Evolutionary conservation across 495 filamentous ascomycete genomes (phyloP), one percentile per base, ranked within the genome.

Genomic region (Penicillium alfredii): DNA sequence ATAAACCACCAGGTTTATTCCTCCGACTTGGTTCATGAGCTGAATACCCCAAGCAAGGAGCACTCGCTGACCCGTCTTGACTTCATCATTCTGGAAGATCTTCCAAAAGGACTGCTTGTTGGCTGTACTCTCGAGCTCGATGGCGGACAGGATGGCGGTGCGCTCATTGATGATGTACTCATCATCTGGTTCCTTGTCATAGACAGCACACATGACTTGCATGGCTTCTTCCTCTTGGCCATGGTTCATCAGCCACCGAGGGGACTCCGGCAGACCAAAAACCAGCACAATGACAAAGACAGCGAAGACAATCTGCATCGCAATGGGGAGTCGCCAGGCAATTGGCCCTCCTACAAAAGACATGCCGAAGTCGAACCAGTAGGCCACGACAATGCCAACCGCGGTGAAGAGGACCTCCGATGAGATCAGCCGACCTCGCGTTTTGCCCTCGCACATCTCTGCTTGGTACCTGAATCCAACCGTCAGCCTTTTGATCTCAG

Each of bases 1-100:
- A 45, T 68, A 50, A 69, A 68, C 69, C 21, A 79, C 60, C 37
- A 78, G 57, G 37, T 76, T 78, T 20, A 71, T 66, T 12, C 76
- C 77, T 2, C 46, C 44, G 9, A 62, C 41, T 24, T 76, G 68
- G 46, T 75, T 64, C 68, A 72, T 68, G 37, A 70, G 58, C 46
- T 75, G 58, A 23, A 70, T 61, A 27, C 58, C 64, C 45, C 68
- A 72, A 0, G 72, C 74, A 6, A 81, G 66, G 30, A 72, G 46
- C 21, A 75, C 70, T 40, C 76, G 58, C 31, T 68, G 45, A 16
- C 73, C 62, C n/a, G 76, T 74, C 40, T 72, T 63, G 16, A 74
- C 63, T 31, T 67, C 58, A 24, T 78, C 73, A 19, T 55, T 49
- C 38, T 63, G 64, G 36, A 80, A 61, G 8, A 76, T 51, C 39